Base-by-base conservation (phyloP, 225 moss, liverwort and hornwort species). In the Straminergon stramineum region DNA sequence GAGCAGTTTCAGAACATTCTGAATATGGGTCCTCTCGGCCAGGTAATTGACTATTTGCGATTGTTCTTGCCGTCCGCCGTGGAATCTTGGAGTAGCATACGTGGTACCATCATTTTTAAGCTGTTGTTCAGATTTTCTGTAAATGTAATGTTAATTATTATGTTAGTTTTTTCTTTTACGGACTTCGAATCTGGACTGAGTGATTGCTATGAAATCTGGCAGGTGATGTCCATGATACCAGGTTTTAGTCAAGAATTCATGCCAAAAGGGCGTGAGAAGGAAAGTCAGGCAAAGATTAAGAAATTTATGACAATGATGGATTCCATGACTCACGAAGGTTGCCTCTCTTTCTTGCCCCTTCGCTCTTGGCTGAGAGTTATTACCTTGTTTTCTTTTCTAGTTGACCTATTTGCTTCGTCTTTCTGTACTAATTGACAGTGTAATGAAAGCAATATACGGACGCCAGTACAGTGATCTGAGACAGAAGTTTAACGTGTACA, bases 191-290 rank as follows among this genome's bases (percentile, higher is more conserved):
- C 27, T 79, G 73, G 27, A 70, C 73, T 80, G 45, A 87, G 65
- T 79, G 41, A 67, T 83, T 81, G 86, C 56, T 58, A 28, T 82
- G 89, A 76, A 84, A 79, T 90, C 22, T 93, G 82, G 89, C 93
- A 97, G 96, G 98, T 96, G 81, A 97, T 98, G 97, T 95, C 97
- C 56, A 98, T 97, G 98, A 96, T 98, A 89, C 98, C 97, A 57
- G 97, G 97, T 76, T 96, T 96, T 90, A 95, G 95, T 95, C 93
- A 96, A 86, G 97, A 98, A 61, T 89, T 96, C 70, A 97, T 98
- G 97, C 96, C 96, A 20, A 97, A 97, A 91, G 98, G 96, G 67
- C 97, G 95, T 62, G 98, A 98, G 91, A 97, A 97, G 87, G 98
- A 97, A 89, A 96, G 95, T 84, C 95, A 95, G 82, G 91, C 93